Conservation (phyloP, 1,284 basidiomycete species). For the Neolentinus lepideus region DNA sequence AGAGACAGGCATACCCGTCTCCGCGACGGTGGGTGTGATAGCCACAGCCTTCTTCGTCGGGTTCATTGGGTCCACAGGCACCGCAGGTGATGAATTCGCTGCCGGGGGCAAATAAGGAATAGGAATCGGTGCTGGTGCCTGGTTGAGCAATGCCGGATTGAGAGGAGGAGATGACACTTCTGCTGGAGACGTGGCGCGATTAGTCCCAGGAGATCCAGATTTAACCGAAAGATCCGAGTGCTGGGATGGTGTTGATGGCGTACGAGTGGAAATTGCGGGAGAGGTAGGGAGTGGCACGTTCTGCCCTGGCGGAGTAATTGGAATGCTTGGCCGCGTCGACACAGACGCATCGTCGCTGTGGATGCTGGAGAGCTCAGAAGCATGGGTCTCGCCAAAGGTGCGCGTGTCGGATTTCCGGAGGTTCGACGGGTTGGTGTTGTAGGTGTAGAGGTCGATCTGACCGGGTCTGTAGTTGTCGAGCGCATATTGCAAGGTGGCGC, state of each 20-base stretch:
- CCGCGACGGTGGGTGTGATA: conserved; percentile 52
- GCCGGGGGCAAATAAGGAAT: conserved; percentile 16
- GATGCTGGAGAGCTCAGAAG: conserved; percentile 59
- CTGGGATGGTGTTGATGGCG: conserved; percentile 7
- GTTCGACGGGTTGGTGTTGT: conserved; percentile 35
- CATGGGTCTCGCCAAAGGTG: conserved; percentile 77
- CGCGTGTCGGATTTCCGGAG: conserved; percentile 63
- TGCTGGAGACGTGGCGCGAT: conserved; percentile 12
- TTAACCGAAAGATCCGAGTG: not conserved
- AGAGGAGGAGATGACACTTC: conserved; percentile 32
- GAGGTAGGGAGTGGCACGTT: not conserved
- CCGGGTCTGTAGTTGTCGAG: conserved; percentile 71
- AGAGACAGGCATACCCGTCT: conserved; percentile 52
- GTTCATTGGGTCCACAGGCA: conserved; percentile 21
- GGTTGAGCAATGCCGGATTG: conserved; percentile 47
- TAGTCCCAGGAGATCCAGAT: conserved; percentile 3
- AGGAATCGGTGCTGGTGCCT: conserved; percentile 47
- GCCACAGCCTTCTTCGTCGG: conserved; percentile 23
- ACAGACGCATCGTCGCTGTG: conserved; percentile 24
- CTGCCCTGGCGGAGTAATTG: conserved; percentile 31
- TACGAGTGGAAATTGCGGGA: not conserved
- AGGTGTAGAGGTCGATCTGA: conserved; percentile 42
- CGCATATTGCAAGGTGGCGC: conserved; percentile 69
- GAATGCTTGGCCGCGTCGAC: conserved; percentile 25
- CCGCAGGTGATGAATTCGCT: conserved; percentile 15